Conservation (phyloP, 495 filamentous ascomycete genomes). For the Staphylotrichum tortipilum region DNA sequence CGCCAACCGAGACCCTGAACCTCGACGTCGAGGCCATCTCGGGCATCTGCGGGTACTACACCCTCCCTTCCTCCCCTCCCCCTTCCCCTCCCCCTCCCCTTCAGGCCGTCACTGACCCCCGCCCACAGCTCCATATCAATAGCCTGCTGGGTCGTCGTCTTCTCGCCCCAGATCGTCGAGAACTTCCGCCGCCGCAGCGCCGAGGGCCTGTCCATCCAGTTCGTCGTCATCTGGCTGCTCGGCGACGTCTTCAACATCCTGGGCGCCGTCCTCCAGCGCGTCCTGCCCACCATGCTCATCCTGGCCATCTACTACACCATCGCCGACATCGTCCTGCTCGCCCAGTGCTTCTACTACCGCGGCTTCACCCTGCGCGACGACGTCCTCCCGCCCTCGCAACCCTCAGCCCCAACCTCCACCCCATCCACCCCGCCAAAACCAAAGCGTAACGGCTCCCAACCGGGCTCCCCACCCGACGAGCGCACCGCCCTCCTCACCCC, state of each 20-base stretch:
- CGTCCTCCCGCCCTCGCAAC: conserved; percentile 17
- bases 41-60: conserved; percentile 74
- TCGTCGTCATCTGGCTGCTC: conserved; percentile 81
- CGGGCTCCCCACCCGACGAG: conserved; percentile 23
- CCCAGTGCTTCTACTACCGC: conserved; percentile 89
- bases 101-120: not conserved
- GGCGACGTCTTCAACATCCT: conserved; percentile 97
- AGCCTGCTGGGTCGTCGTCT: conserved; percentile 96
- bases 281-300: conserved; percentile 92
- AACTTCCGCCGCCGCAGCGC: conserved; percentile 84
- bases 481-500: conserved; percentile 33
- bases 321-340: conserved; percentile 79
- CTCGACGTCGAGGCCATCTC: conserved; percentile 80
- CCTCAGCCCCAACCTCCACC: too few relatives aligned
- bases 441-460: conserved; percentile 13
- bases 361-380: conserved; percentile 66
- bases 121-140: conserved; percentile 74
- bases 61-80: not conserved
- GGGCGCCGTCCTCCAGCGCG: conserved; percentile 84
- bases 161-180: conserved; percentile 92
- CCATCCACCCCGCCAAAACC: conserved; percentile 6
- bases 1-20: conserved; percentile 54
- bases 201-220: conserved; percentile 81
- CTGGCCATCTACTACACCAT: conserved; percentile 92
- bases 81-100: too few relatives aligned